phyloP scores from a whole-genome alignment of 441 rosid genomes.

The Pelargonium fulgidum region DNA sequence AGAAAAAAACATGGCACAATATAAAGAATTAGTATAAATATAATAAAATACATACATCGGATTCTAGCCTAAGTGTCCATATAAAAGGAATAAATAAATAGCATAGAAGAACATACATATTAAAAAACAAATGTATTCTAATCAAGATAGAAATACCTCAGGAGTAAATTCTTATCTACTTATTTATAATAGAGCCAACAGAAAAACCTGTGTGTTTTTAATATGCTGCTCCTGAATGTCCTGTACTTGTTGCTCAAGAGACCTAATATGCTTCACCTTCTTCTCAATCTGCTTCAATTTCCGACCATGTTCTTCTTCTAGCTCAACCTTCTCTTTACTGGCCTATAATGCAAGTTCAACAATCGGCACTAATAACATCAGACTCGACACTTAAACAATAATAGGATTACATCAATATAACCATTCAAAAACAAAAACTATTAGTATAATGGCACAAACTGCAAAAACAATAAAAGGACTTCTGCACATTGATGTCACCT shows the following conservation, averaged over 20 bases:
- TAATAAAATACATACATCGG: not conserved
- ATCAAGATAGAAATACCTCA: not conserved
- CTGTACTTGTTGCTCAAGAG: slow-evolving; percentile 56
- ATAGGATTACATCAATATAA: not conserved
- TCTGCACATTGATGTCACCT: not conserved
- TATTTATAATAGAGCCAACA: slow-evolving; percentile 10
- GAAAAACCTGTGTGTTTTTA: slow-evolving; percentile 73
- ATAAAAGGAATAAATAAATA: not conserved
- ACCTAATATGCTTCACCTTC: slow-evolving; percentile 39
- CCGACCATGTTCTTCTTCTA: slow-evolving; percentile 48
- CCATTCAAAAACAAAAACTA: slow-evolving; percentile 7
- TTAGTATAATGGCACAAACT: slow-evolving; percentile 1
- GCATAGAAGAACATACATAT: not conserved
- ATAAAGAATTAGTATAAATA: slow-evolving; percentile 1
- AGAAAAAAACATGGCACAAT: not conserved
- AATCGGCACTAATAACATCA: slow-evolving; percentile 9
- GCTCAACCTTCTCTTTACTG: slow-evolving; percentile 51
- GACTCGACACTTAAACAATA: slow-evolving; percentile 2
- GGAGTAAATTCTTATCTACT: not conserved
- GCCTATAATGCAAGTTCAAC: slow-evolving; percentile 45
- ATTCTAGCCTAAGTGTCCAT: not conserved
- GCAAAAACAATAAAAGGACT: not conserved
- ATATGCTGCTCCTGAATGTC: slow-evolving; percentile 67
- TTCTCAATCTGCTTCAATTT: slow-evolving; percentile 33
- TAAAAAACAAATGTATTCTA: not conserved